Base-by-base conservation (phyloP, 1,284 basidiomycete species). In the Caloboletus firmus region DNA sequence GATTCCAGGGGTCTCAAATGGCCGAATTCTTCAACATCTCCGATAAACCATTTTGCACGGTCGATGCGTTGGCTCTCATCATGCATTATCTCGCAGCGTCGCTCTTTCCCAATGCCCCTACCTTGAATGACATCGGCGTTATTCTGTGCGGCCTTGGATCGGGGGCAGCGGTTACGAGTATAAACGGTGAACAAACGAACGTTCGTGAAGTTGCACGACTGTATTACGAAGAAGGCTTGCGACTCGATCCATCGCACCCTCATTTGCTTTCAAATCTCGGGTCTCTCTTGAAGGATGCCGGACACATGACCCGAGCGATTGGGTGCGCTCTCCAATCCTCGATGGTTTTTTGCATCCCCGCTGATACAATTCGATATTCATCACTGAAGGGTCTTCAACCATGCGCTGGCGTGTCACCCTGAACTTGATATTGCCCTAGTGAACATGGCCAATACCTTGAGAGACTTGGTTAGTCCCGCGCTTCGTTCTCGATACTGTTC, bases 101-200 rank as follows among this genome's bases (percentile, higher is more conserved):
- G 4, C 69, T 84, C 44, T 73, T 74, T 58, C 79, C 81, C 2
- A 77, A 78, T 4, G 77, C 84, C 4, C 80, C 80, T 45, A 80
- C 79, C 5, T 79, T 77, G 69, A 85, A 86, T 63, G 84, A 85
- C 55, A 73, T 84, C 20, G 83, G 84, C 22, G 83, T 85, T 54
- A 67, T 85, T 26, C 66, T 85, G 5, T 80, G 82, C 2, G 74
- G 75, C 2, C 69, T 82, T 37, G 72, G 74, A 18, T 64, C 72
- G 17, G 68, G 57, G 15, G 60, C 63, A 45, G 43, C 60, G 11
- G 50, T 67, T 11, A 64, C 66, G 22, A 53, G 54, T 22, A 22
- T 45, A 4, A 57, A 49, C 4, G 56, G 58, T 12, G 64, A 60
- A 45, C 56, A 40, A 31, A 57, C 56, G 22, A 69, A n/a, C 41